Conservation (phyloP, 2,329 filamentous ascomycete genomes). For the Herpotrichia juniperi region DNA sequence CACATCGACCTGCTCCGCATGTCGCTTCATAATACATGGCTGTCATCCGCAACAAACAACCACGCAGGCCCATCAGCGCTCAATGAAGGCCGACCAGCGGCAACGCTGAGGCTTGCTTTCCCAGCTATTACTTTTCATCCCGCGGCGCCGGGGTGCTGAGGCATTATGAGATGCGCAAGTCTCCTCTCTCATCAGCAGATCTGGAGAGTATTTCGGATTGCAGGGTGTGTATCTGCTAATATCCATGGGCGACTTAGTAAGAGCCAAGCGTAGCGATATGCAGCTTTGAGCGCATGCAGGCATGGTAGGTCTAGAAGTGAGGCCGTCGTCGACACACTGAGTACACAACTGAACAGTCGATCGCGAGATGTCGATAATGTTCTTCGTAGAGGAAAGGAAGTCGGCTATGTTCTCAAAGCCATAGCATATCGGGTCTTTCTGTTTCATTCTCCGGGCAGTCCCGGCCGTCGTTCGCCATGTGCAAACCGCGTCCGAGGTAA, state of each 20-base stretch:
- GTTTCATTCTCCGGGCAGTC: conserved; percentile 27
- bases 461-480: conserved; percentile 25
- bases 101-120: conserved; percentile 23
- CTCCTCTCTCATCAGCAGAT: conserved; percentile 35
- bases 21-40: conserved; percentile 23
- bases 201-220: conserved; percentile 7
- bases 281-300: background rate
- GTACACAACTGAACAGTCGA: background rate
- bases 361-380: background rate
- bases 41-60: conserved; percentile 35
- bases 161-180: conserved; percentile 30
- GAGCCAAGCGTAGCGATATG: conserved; percentile 4
- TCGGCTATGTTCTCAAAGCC: conserved; percentile 17
- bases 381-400: conserved; percentile 5
- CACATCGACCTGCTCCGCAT: conserved; percentile 29
- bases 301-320: conserved; percentile 1
- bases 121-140: conserved; percentile 20
- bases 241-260: conserved; percentile 3
- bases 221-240: background rate
- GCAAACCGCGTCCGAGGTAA: conserved; percentile 33
- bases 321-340: background rate
- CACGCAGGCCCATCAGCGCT: background rate
- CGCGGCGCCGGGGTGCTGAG: conserved; percentile 17
- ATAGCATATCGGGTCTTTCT: conserved; percentile 18
- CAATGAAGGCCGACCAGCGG: conserved; percentile 7